Evolutionary conservation across 768 basidiomycete species (phyloP), one percentile per base, ranked within the genome.

Genomic region (Mycena galopus): DNA sequence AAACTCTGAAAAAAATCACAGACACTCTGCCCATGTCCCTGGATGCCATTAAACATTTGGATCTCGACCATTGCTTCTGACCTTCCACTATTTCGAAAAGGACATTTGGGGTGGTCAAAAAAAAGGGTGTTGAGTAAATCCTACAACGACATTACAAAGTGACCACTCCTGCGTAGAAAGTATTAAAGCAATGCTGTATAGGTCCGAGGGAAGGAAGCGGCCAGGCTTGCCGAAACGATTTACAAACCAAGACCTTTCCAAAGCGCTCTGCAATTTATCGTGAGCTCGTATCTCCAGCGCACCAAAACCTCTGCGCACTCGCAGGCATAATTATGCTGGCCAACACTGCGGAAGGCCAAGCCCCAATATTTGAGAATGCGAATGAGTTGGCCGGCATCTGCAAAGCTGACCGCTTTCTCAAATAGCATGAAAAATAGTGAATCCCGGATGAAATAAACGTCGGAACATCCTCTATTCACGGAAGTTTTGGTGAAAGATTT

Each of bases 141-240:
- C n/a, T n/a, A n/a, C n/a, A n/a, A n/a, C n/a, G n/a, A n/a, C n/a
- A n/a, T n/a, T n/a, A n/a, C n/a, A n/a, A n/a, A n/a, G n/a, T n/a
- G n/a, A n/a, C n/a, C n/a, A n/a, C n/a, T n/a, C n/a, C n/a, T n/a
- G n/a, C n/a, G n/a, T n/a, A n/a, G n/a, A n/a, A n/a, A n/a, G n/a
- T n/a, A 32, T 61, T 76, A 62, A 81, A 81, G 11, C 78, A 25
- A 12, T 82, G 81, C 56, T 82, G 69, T 82, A 81, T 9, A 82
- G 58, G 67, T 82, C 81, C n/a, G n/a, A n/a, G n/a, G 0, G 78
- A 64, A 0, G 80, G 59, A 62, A 82, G 81, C 25, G 59, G 78
- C n/a, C 77, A 53, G 0, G 81, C 81, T 3, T 32, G 2, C 81
- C 81, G 68, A 77, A 78, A 27, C 53, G 53, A 55, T 55, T 29